Evolutionary conservation across 2,329 filamentous ascomycete species (phyloP), one percentile per base, ranked within the genome.

Genomic region (Colletotrichum sp.): DNA sequence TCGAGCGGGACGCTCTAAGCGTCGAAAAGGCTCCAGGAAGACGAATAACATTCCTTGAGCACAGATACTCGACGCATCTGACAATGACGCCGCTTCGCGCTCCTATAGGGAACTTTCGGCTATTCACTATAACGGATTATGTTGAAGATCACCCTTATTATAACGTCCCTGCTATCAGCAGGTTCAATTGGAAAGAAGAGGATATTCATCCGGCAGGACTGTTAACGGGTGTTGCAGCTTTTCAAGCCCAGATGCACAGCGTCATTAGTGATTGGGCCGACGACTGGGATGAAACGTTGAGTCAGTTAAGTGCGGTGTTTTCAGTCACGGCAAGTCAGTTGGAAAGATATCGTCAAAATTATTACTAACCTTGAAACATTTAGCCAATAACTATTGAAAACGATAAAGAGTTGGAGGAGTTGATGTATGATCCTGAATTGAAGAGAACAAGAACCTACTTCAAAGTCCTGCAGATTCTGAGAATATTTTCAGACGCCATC

Each of bases 321-420:
- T 44, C 39, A 10, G 18, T n/a, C 1, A 44, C 39, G 39, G 39
- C 18, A 44, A 30, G 28, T 10, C 28, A 30, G 8, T 30, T 9
- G 8, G 26, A 28, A 3, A 28, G 8, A 28, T 3, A 28, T 28
- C 8, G 1, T 28, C 28, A 3, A 8, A 8, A 28, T 8, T 3
- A 28, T 28, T 28, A 28, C 28, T 28, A 28, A 28, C 6, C 26
- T 28, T 26, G 26, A 26, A 26, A 26, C 26, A 28, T 28, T 8
- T 28, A 28, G 36, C 8, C 39, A 10, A 6, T 10, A 3, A 0
- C 39, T n/a, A 44, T 44, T 6, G 39, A 3, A 0, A 10, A 44
- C 1, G 18, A 44, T 0, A 3, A 10, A 44, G 18, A 44, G 18
- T 4, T 44, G 39, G 8, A 44, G 0, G 0, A 1, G 0, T 44